Evolutionary conservation across 805 yeast species (phyloP).

Genomic region (Candida pseudoglaebosa): DNA sequence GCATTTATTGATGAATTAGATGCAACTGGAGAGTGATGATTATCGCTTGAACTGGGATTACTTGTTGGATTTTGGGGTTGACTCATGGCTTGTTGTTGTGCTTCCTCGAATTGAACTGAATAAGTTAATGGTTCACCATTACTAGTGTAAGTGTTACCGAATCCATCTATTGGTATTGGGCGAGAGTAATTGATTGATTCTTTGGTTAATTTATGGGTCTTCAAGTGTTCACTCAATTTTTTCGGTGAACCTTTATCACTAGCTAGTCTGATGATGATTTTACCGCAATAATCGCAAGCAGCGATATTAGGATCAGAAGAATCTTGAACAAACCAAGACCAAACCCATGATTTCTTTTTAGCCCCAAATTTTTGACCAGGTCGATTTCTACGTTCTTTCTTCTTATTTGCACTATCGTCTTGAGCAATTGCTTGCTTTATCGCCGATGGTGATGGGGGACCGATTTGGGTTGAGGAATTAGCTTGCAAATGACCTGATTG

Average conservation of each 20-base stretch:
- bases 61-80: neutral
- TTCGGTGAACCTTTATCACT: slow-evolving; percentile 59
- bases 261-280: slow-evolving; percentile 42
- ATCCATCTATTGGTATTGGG: slow-evolving; percentile 34
- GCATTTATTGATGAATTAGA: slow-evolving; percentile 1
- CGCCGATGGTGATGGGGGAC: neutral
- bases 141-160: slow-evolving; percentile 30
- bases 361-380: slow-evolving; percentile 60
- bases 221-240: slow-evolving; percentile 53
- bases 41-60: neutral
- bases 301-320: slow-evolving; percentile 45
- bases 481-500: neutral
- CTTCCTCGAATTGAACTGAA: slow-evolving; percentile 13
- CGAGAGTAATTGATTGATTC: slow-evolving; percentile 40
- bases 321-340: slow-evolving; percentile 60
- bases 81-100: neutral
- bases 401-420: neutral
- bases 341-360: slow-evolving; percentile 59
- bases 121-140: slow-evolving; percentile 22
- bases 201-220: slow-evolving; percentile 47
- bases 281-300: slow-evolving; percentile 52
- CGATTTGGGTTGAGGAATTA: neutral
- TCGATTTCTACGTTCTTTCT: slow-evolving; percentile 30
- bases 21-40: neutral
- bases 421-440: neutral